Evolutionary conservation across 305 asterid genomes (phyloP).

Genomic region (Fraxinus nigra): DNA sequence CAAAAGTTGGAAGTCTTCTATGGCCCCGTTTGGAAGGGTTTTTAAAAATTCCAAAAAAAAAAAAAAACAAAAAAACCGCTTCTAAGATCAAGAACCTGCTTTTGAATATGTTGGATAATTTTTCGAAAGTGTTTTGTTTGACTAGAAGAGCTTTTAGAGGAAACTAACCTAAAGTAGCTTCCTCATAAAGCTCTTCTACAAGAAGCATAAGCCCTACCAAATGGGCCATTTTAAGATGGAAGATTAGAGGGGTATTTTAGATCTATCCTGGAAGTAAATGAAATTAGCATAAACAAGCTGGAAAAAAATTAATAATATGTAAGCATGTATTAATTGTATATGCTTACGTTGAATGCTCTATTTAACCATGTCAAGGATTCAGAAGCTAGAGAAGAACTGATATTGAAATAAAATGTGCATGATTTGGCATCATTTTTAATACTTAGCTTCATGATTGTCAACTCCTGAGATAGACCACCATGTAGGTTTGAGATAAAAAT

Average conservation of each 20-base stretch:
- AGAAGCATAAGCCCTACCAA: background rate
- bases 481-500: background rate
- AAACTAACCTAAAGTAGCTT: background rate
- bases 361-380: background rate
- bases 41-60: too few relatives aligned
- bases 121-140: background rate
- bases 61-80: background rate
- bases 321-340: background rate
- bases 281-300: background rate
- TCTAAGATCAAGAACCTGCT: background rate
- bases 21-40: background rate
- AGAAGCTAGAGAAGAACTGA: background rate
- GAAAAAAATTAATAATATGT: background rate
- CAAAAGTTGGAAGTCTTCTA: background rate
- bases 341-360: background rate
- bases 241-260: background rate
- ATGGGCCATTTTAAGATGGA: background rate
- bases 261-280: background rate
- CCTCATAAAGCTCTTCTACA: background rate
- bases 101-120: too few relatives aligned
- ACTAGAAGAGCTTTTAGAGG: background rate
- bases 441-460: background rate
- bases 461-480: background rate
- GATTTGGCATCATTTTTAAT: background rate
- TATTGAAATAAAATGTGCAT: background rate